phyloP scores from a whole-genome alignment of 2,329 filamentous ascomycete genomes.

The Paraphoma sp. region DNA sequence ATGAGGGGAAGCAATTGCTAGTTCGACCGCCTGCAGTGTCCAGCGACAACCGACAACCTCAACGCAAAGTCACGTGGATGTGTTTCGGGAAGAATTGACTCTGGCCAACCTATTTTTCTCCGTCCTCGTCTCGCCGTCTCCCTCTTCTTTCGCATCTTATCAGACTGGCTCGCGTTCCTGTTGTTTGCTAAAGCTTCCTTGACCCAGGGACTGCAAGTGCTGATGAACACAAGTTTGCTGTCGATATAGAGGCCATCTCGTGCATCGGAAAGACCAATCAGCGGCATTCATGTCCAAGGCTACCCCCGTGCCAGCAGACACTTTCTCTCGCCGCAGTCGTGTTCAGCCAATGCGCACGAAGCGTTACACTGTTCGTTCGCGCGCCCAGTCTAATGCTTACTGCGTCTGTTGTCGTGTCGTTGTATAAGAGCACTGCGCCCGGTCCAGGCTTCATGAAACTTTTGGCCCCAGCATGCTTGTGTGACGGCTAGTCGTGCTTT shows the following conservation, averaged over 20 bases:
- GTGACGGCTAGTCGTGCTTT: background rate
- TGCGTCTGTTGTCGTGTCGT: background rate
- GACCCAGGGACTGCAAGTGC: background rate
- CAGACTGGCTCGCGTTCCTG: too few species aligned
- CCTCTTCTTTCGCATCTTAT: background rate
- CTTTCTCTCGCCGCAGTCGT: background rate
- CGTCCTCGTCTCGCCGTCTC: background rate
- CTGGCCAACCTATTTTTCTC: too few species aligned
- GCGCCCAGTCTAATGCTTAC: background rate
- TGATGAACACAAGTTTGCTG: conserved; percentile 3
- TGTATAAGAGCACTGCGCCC: background rate
- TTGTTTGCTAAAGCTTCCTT: too few species aligned
- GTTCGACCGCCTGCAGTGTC: too few species aligned
- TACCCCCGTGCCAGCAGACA: background rate
- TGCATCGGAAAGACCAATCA: background rate
- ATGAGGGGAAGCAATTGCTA: too few species aligned
- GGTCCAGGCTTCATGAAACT: background rate
- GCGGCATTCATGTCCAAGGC: background rate
- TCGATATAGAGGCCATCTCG: background rate
- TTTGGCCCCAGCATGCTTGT: background rate
- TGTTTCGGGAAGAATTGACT: too few species aligned
- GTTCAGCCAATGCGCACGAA: background rate
- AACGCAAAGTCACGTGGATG: too few species aligned
- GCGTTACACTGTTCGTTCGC: background rate
- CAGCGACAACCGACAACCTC: too few species aligned